A percentile compares a stretch with the other conserved stretches of the same genome.
Conservation (phyloP, 2,329 filamentous ascomycete genomes). For the Chaetomium olivaceum region DNA sequence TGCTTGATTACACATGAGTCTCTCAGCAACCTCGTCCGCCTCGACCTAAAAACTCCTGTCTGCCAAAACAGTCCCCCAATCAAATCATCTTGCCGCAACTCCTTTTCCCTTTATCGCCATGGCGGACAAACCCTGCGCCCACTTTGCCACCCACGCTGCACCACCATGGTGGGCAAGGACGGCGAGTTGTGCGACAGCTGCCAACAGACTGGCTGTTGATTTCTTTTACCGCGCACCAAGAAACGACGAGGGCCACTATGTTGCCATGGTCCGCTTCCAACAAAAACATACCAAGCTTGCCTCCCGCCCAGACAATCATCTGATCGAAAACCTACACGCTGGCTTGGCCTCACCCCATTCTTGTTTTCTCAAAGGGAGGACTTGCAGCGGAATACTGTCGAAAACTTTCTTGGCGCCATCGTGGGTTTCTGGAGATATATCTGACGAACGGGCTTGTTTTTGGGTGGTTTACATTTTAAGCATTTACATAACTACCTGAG, state of each 20-base stretch:
- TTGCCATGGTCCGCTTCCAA: not conserved
- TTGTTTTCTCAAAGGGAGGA: not conserved
- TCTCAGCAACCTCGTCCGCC: not conserved
- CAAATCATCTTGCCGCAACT: not conserved
- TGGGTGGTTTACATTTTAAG: not conserved
- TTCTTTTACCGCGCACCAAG: not conserved
- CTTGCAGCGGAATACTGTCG: not conserved
- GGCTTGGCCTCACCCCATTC: not conserved
- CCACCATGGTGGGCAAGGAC: slow-evolving; percentile 18
- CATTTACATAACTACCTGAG: not conserved
- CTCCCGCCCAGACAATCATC: not conserved
- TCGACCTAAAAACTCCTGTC: not conserved
- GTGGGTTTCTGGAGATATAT: not conserved
- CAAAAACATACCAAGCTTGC: not conserved
- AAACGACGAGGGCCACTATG: not conserved
- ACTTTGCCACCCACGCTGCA: slow-evolving; percentile 19
- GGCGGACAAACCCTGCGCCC: slow-evolving; percentile 22
- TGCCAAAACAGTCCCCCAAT: not conserved
- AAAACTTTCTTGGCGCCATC: not conserved
- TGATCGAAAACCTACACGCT: not conserved
- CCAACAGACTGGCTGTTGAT: not conserved
- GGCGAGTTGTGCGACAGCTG: slow-evolving; percentile 13
- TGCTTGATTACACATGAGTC: not conserved
- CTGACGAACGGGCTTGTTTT: not conserved
- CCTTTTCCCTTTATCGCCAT: not conserved